Conservation (phyloP, 768 basidiomycete genomes). For the Cystobasidium ongulense region DNA sequence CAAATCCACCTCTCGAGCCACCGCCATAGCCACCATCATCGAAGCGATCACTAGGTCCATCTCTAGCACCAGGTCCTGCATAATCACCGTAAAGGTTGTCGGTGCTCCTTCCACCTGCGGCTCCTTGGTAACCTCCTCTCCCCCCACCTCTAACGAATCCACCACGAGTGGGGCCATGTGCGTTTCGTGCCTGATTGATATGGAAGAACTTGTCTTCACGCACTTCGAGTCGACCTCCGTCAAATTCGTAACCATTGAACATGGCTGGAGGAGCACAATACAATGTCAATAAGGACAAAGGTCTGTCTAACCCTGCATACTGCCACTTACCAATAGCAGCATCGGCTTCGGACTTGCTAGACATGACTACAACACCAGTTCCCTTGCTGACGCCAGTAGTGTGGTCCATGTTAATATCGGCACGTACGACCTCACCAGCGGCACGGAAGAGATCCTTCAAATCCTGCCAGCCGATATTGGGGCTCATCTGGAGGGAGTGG, state of each 20-base stretch:
- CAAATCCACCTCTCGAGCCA: conserved; percentile 2
- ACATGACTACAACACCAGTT: conserved; percentile 94
- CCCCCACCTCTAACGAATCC: conserved; percentile 21
- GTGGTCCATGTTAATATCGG: conserved; percentile 81
- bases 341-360: conserved; percentile 77
- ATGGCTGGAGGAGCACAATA: conserved; percentile 54
- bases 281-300: background rate
- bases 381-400: conserved; percentile 89
- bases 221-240: conserved; percentile 87
- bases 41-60: conserved; percentile 47
- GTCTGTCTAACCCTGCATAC: too few relatives aligned
- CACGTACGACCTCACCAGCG: conserved; percentile 87
- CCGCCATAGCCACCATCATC: conserved; percentile 53
- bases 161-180: background rate
- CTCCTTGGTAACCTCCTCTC: conserved; percentile 47
- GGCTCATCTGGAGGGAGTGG: conserved; percentile 59
- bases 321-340: conserved; percentile 72
- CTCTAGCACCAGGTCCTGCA: background rate
- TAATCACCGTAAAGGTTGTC: conserved; percentile 19
- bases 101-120: conserved; percentile 22
- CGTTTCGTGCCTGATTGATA: conserved; percentile 29
- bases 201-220: conserved; percentile 75
- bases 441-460: conserved; percentile 93
- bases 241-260: conserved; percentile 98
- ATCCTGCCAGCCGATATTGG: conserved; percentile 98